A percentile compares a stretch with the other conserved stretches of the same genome.
phyloP scores from a whole-genome alignment of 1,284 basidiomycete genomes.

The Rhodotorula mucilaginosa region DNA sequence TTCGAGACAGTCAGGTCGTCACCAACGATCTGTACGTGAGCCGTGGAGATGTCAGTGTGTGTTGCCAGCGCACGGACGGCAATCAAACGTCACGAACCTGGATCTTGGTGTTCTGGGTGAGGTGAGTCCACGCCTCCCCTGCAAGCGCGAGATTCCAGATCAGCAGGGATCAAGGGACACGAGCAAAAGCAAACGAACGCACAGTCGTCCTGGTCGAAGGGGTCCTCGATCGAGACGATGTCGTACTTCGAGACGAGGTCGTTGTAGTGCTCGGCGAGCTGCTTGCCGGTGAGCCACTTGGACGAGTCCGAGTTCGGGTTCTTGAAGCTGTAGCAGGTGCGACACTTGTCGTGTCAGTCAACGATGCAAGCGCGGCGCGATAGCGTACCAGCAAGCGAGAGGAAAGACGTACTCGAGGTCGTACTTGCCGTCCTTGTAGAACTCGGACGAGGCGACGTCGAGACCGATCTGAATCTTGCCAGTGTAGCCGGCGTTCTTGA shows the following conservation, averaged over 20 bases:
- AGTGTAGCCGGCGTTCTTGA: constrained; percentile 96
- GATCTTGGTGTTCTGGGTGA: constrained; percentile 71
- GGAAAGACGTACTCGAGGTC: constrained; percentile 79
- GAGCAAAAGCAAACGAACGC: background rate
- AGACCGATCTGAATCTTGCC: constrained; percentile 99
- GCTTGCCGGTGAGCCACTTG: constrained; percentile 86
- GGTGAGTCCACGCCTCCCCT: constrained; percentile 88
- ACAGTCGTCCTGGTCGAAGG: constrained; percentile 82
- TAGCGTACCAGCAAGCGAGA: too few species aligned
- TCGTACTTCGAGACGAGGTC: constrained; percentile 85
- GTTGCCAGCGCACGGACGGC: background rate
- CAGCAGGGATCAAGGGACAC: background rate
- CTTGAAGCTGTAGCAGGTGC: constrained; percentile 56
- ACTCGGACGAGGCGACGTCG: constrained; percentile 98
- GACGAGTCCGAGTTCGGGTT: constrained; percentile 97
- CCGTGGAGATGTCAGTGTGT: background rate
- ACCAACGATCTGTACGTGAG: constrained; percentile 47
- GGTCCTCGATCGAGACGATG: constrained; percentile 96
- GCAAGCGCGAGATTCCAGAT: background rate
- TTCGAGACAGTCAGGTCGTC: constrained; percentile 99
- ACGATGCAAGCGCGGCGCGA: too few species aligned
- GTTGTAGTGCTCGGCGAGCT: constrained; percentile 93
- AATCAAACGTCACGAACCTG: constrained; percentile 49
- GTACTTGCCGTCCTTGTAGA: constrained; percentile 99
- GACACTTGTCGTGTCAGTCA: background rate